Percentiles rank a stretch among this genome's conserved stretches.
These are phyloP conservation scores for Globisporangium recalcitrans DNA, from an alignment of 352 stramenopile genomes.

Conservation along the genomic window DNA sequence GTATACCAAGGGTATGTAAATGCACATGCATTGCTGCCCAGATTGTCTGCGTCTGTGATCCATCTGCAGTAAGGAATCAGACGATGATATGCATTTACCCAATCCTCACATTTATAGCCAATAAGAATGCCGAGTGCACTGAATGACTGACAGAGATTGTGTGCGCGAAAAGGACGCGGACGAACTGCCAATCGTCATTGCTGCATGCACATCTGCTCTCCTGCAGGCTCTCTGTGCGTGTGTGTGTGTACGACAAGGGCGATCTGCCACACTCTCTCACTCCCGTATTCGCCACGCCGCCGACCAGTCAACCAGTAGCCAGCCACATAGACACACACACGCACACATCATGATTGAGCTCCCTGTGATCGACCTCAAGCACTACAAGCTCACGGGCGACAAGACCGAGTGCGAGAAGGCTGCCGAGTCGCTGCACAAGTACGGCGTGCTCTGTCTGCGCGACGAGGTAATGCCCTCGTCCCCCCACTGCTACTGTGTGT, in stretches of 20 bases:
- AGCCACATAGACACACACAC: neutral
- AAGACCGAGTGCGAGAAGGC: constrained; percentile 66
- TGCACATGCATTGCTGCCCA: neutral
- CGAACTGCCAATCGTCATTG: constrained; percentile 5
- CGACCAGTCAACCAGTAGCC: constrained; percentile 7
- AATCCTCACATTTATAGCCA: neutral
- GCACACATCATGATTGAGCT: constrained; percentile 57
- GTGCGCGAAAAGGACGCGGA: neutral
- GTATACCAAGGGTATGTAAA: neutral
- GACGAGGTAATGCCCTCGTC: constrained; percentile 38
- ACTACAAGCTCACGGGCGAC: constrained; percentile 73
- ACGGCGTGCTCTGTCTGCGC: constrained; percentile 77
- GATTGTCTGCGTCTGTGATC: neutral
- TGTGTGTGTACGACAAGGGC: neutral
- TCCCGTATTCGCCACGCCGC: constrained; percentile 11
- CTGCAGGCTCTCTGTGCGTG: neutral
- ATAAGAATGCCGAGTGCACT: neutral
- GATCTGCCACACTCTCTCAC: neutral
- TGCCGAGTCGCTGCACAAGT: constrained; percentile 80
- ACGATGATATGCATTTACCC: neutral
- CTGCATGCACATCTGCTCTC: neutral
- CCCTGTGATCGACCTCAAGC: constrained; percentile 74
- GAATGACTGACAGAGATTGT: neutral
- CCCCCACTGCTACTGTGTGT: neutral
- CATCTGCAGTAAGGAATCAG: neutral